Evolutionary conservation across 768 basidiomycete genomes (phyloP).

Genomic region (Hericium erinaceus): DNA sequence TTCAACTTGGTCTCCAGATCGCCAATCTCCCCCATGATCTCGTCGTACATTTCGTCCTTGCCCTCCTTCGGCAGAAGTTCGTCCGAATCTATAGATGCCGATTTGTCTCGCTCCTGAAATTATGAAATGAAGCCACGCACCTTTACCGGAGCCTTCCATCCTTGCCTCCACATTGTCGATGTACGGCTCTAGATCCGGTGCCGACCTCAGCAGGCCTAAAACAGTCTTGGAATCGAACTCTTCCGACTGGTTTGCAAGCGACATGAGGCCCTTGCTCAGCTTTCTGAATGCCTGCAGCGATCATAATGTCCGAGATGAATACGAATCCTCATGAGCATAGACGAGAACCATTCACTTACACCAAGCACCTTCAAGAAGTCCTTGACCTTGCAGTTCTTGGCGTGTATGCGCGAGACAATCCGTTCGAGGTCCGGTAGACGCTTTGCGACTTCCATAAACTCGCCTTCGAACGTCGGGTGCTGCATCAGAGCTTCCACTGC

Average conservation of each 20-base stretch:
- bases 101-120: neutral
- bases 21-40: slow-evolving; percentile 59
- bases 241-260: slow-evolving; percentile 56
- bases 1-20: slow-evolving; percentile 66
- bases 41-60: slow-evolving; percentile 80
- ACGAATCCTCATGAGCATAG: neutral
- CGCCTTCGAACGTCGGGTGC: slow-evolving; percentile 65
- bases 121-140: slow-evolving; percentile 24
- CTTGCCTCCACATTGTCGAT: slow-evolving; percentile 65
- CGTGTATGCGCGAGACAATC: slow-evolving; percentile 90
- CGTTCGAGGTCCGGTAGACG: slow-evolving; percentile 89
- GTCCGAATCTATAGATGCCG: slow-evolving; percentile 35
- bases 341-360: slow-evolving; percentile 31
- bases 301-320: neutral
- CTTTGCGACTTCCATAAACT: slow-evolving; percentile 70
- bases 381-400: slow-evolving; percentile 77
- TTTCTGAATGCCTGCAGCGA: slow-evolving; percentile 58
- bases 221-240: slow-evolving; percentile 74
- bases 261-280: slow-evolving; percentile 56
- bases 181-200: slow-evolving; percentile 69
- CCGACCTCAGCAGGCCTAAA: slow-evolving; percentile 61
- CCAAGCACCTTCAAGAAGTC: slow-evolving; percentile 81
- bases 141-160: slow-evolving; percentile 58
- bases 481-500: slow-evolving; percentile 88
- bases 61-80: slow-evolving; percentile 78